Evolutionary conservation across 441 rosid genomes (phyloP).

Genomic region (Corymbia citriodora): DNA sequence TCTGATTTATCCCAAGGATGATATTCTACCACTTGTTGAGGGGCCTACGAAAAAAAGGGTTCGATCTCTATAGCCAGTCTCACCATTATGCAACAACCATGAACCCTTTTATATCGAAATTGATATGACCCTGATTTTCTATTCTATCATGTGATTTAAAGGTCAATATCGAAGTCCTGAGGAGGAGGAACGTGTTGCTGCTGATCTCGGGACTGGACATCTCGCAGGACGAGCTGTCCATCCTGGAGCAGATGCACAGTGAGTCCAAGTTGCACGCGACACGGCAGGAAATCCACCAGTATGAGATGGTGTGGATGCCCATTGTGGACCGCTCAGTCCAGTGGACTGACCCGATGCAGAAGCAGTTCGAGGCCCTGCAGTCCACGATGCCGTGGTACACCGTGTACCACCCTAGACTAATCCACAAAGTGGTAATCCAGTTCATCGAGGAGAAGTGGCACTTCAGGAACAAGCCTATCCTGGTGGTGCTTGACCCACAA

Average conservation of each 20-base stretch:
- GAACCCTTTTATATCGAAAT: neutral
- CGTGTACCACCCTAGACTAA: neutral
- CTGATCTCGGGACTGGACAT: neutral
- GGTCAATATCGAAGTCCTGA: neutral
- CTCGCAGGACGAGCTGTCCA: neutral
- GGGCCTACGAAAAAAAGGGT: conserved; percentile 38
- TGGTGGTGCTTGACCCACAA: neutral
- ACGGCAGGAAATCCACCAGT: neutral
- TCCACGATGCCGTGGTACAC: neutral
- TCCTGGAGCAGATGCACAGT: neutral
- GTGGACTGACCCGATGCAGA: neutral
- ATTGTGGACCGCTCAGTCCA: neutral
- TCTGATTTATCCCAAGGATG: conserved; percentile 30
- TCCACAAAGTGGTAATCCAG: neutral
- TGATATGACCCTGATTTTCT: neutral
- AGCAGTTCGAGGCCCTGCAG: neutral
- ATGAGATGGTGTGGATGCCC: neutral
- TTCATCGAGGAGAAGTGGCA: neutral
- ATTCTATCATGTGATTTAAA: neutral
- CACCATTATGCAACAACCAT: neutral
- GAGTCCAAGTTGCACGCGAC: neutral
- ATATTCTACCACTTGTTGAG: conserved; percentile 26
- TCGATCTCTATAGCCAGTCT: neutral
- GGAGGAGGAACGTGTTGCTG: neutral
- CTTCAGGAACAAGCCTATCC: neutral